phyloP scores from a whole-genome alignment of 164 flowering plant genomes.

The Aristolochia californica region DNA sequence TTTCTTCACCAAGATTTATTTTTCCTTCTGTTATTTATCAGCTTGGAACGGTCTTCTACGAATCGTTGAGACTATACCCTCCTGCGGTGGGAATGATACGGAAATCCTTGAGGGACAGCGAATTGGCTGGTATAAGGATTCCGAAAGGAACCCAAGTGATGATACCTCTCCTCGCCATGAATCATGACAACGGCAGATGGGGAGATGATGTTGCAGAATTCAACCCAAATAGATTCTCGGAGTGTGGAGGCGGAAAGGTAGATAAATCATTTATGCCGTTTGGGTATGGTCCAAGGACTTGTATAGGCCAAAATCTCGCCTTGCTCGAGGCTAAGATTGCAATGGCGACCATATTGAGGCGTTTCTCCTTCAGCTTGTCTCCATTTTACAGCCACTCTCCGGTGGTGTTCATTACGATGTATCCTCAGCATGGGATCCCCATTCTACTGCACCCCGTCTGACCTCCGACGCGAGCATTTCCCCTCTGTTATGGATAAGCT shows the following conservation, averaged over 20 bases:
- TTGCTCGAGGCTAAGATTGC: constrained; percentile 3
- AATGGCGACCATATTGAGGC: not conserved
- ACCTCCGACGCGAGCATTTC: no score
- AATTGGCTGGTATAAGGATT: not conserved
- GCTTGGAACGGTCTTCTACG: constrained; percentile 3
- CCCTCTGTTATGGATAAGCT: no score
- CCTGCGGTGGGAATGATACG: constrained; percentile 1
- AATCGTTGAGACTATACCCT: constrained; percentile 2
- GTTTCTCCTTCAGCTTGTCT: constrained; percentile 5
- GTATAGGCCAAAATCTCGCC: constrained; percentile 3
- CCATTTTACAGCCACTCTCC: not conserved
- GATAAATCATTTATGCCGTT: not conserved
- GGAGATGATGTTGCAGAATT: constrained; percentile 3
- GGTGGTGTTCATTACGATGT: constrained; percentile 2
- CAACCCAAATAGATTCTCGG: constrained; percentile 1
- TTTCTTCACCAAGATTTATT: not conserved
- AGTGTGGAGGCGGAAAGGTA: not conserved
- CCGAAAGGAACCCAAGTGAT: constrained; percentile 3
- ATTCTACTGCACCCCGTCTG: not conserved
- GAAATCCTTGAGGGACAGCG: not conserved
- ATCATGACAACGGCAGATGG: constrained; percentile 4
- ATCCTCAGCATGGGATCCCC: constrained; percentile 4
- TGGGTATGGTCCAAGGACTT: constrained; percentile 5
- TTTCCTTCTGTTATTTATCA: not conserved
- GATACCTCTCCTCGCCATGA: constrained; percentile 3